Conservation (phyloP, 2,329 filamentous ascomycete species). For the Pseudogymnoascus sp. region DNA sequence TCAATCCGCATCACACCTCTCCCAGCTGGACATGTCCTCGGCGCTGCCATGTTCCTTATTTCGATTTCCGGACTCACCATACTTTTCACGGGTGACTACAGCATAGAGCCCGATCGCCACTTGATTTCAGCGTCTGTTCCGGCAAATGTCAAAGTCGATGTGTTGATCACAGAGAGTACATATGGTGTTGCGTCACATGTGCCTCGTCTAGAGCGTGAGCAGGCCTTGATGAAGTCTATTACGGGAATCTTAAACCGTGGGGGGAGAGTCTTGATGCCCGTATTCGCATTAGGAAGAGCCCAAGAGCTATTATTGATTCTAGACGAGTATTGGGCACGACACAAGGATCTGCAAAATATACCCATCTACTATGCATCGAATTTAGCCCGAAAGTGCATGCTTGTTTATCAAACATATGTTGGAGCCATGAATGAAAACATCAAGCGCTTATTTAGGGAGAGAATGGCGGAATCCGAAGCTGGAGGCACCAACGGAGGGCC, state of each 20-base stretch:
- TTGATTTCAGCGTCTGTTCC: constrained; percentile 89
- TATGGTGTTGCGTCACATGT: constrained; percentile 94
- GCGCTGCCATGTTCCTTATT: constrained; percentile 95
- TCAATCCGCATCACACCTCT: constrained; percentile 96
- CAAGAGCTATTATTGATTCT: constrained; percentile 91
- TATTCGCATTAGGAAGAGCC: constrained; percentile 87
- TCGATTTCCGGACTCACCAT: constrained; percentile 96
- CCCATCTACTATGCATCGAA: constrained; percentile 98
- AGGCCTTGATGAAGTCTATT: constrained; percentile 90
- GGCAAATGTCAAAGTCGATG: constrained; percentile 81
- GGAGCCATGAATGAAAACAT: constrained; percentile 99
- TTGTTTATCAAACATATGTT: constrained; percentile 96
- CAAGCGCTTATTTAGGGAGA: constrained; percentile 84
- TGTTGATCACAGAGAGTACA: constrained; percentile 94
- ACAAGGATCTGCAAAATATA: constrained; percentile 76
- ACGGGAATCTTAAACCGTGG: constrained; percentile 85
- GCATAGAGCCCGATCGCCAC: constrained; percentile 88
- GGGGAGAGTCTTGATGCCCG: constrained; percentile 85
- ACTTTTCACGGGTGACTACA: constrained; percentile 96
- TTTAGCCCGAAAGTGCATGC: constrained; percentile 92
- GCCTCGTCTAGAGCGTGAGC: constrained; percentile 81
- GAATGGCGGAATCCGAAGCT: constrained; percentile 83
- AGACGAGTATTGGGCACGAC: constrained; percentile 92
- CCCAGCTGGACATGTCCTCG: constrained; percentile 93
- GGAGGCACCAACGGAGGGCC: constrained; percentile 69